Evolutionary conservation across 2,329 filamentous ascomycete species (phyloP), one percentile per base, ranked within the genome.

Genomic region (Cadophora sp.): DNA sequence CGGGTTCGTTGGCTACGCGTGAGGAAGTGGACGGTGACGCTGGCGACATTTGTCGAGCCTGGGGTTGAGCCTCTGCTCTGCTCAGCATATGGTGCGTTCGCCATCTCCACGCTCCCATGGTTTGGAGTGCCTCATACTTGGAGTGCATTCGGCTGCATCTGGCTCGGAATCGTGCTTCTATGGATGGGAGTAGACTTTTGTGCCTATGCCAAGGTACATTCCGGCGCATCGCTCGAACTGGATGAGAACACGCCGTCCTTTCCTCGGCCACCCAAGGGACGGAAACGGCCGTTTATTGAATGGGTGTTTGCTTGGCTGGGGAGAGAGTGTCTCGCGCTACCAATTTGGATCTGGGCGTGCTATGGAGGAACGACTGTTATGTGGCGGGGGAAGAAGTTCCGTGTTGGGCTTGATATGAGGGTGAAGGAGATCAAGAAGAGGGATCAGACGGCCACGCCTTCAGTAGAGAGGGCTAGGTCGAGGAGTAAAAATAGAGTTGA

Each of bases 1-100:
- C 87, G 96, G 27, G 90, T 94, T 4, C 87, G 96, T 62, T 99
- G 96, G 96, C 83, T 98, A 27, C 88, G 96, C 6, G 97, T 97
- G 1, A 86, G 96, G 56, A 99, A 99, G 79, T 98, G 93, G 83
- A 97, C 95, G 0, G 96, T 99, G 16, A 86, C 93, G 1, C 83
- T 91, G 0, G 97, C 96, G 0, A 98, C 97, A 0, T 82, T 97
- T 1, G 92, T 97, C 2, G 96, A 99, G 77, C 96, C 95, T 0
- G 94, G 94, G 1, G 94, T 97, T 0, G 96, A 99, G 79, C 91
- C 91, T 31, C 86, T 99, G 40, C 77, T 98, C 0, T 97, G 94
- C 80, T 93, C 91, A 26, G 81, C 90, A 0, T 94, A 97, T 76
- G 89, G 94, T 53, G 87, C 93, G 1, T 97, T 91, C 79, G 93